phyloP scores from a whole-genome alignment of 2,329 filamentous ascomycete species.

The Pseudogymnoascus sp. region DNA sequence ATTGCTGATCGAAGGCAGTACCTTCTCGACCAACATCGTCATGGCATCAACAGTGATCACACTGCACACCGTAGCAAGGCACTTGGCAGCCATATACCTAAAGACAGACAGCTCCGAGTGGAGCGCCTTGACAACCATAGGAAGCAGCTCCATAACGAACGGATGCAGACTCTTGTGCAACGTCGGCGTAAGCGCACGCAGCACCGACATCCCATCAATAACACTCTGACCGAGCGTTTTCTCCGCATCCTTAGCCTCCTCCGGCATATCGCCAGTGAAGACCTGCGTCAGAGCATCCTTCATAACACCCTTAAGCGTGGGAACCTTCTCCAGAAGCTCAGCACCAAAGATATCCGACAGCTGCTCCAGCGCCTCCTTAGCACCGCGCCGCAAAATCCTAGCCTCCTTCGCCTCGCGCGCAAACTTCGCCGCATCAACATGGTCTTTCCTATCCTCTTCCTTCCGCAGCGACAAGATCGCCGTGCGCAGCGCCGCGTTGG shows the following conservation, averaged over 20 bases:
- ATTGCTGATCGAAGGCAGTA: constrained; percentile 86
- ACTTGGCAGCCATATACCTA: constrained; percentile 94
- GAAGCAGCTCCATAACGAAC: constrained; percentile 77
- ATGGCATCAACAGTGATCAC: constrained; percentile 92
- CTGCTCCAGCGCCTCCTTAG: constrained; percentile 89
- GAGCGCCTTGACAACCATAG: constrained; percentile 77
- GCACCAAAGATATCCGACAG: constrained; percentile 72
- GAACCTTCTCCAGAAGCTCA: constrained; percentile 71
- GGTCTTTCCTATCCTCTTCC: constrained; percentile 91
- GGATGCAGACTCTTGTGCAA: constrained; percentile 66
- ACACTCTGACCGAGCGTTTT: constrained; percentile 79
- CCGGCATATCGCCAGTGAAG: constrained; percentile 64
- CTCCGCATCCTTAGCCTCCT: constrained; percentile 65
- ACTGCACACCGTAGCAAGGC: constrained; percentile 93
- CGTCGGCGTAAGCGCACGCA: constrained; percentile 89
- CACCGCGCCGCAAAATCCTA: constrained; percentile 81
- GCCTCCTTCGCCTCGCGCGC: constrained; percentile 84
- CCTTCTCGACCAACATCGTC: constrained; percentile 89
- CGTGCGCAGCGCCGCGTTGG: constrained; percentile 69
- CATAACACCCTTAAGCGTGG: constrained; percentile 73
- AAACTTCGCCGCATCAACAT: constrained; percentile 82
- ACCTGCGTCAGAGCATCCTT: constrained; percentile 69
- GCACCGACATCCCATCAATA: constrained; percentile 85
- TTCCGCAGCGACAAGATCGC: constrained; percentile 91
- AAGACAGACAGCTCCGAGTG: constrained; percentile 86